These are phyloP conservation scores for Hemileia vastatrix DNA, from an alignment of 1,284 basidiomycete genomes.

Conservation along the genomic window DNA sequence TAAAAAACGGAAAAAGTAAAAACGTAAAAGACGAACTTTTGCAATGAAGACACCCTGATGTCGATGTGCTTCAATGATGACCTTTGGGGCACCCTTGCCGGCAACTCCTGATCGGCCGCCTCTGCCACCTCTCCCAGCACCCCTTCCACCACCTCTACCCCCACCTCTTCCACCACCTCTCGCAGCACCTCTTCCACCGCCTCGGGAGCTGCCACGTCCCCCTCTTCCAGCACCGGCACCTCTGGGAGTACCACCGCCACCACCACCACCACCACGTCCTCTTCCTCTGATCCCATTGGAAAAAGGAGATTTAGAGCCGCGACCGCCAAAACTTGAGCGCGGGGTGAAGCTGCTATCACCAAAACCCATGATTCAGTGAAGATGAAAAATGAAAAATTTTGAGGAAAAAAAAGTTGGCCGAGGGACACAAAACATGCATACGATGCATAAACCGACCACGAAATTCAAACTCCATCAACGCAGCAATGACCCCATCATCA, in stretches of 20 bases:
- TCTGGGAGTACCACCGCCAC: conserved; percentile 47
- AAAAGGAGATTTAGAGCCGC: too few relatives aligned
- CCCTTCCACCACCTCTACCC: neutral
- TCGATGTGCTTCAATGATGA: conserved; percentile 85
- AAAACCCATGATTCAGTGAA: too few relatives aligned
- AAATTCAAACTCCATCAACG: too few relatives aligned
- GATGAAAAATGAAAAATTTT: too few relatives aligned
- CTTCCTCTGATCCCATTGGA: too few relatives aligned
- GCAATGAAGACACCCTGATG: conserved; percentile 67
- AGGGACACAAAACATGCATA: too few relatives aligned
- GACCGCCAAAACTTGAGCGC: conserved; percentile 28
- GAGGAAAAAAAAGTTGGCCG: too few relatives aligned
- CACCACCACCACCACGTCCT: conserved; percentile 47
- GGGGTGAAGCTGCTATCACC: too few relatives aligned
- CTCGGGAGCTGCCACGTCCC: too few relatives aligned
- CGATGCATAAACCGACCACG: too few relatives aligned
- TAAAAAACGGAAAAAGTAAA: neutral
- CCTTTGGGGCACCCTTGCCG: conserved; percentile 48
- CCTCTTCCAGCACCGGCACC: conserved; percentile 57
- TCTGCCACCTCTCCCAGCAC: conserved; percentile 7
- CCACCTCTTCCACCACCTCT: conserved; percentile 15
- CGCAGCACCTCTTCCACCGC: neutral
- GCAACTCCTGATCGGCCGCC: conserved; percentile 50
- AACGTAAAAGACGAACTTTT: conserved; percentile 3
- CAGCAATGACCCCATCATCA: too few relatives aligned